Evolutionary conservation across 2,329 filamentous ascomycete genomes (phyloP).

Genomic region (Fusarium annulatum): DNA sequence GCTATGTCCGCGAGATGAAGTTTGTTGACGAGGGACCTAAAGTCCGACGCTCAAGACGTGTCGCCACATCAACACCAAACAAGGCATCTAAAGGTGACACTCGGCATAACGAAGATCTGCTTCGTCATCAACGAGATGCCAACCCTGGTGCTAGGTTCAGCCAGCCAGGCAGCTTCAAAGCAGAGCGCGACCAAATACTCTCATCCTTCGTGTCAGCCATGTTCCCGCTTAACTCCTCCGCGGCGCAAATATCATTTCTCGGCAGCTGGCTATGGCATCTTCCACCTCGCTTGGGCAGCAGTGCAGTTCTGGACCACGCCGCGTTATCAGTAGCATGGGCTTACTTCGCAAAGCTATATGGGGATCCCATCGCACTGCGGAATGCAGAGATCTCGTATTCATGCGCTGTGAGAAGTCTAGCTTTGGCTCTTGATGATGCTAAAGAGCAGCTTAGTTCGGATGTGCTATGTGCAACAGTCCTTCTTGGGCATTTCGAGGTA

Average conservation of each 20-base stretch:
- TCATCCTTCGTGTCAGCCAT: background rate
- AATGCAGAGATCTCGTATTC: background rate
- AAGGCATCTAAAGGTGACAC: fast-evolving
- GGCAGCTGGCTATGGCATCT: background rate
- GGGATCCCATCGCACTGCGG: fast-evolving
- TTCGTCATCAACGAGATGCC: fast-evolving
- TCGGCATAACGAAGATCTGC: fast-evolving
- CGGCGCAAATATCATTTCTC: background rate
- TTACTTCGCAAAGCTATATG: background rate
- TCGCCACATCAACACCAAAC: fast-evolving
- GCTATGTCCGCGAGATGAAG: background rate
- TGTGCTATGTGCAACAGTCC: background rate
- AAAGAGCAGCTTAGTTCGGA: background rate
- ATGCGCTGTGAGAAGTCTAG: background rate
- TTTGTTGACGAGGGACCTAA: background rate
- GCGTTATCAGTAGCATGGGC: background rate
- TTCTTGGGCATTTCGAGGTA: background rate
- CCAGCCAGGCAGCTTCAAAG: background rate
- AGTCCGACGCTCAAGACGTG: background rate
- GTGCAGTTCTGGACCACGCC: background rate
- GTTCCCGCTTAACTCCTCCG: background rate
- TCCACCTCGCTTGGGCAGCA: background rate
- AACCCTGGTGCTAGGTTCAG: fast-evolving
- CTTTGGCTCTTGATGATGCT: background rate
- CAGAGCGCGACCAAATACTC: background rate